phyloP scores from a whole-genome alignment of 2,329 filamentous ascomycete species.

The Ophiostoma ulmi region DNA sequence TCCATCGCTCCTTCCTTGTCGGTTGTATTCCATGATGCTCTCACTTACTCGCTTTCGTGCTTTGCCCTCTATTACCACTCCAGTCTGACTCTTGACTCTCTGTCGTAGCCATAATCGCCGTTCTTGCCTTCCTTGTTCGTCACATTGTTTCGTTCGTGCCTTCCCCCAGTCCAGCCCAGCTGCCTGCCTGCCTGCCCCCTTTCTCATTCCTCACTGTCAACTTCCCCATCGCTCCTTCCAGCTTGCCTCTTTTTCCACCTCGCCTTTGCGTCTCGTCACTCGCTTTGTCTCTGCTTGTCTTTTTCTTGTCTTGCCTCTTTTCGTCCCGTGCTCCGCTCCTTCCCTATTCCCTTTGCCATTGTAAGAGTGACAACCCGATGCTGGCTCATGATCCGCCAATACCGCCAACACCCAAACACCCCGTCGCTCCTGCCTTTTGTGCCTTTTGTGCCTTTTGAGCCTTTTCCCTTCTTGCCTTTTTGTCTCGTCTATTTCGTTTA shows the following conservation, averaged over 20 bases:
- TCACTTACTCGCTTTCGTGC: not conserved
- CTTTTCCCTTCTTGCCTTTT: not conserved
- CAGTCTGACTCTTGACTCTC: not conserved
- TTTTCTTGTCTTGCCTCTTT: constrained; percentile 10
- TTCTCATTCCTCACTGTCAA: not conserved
- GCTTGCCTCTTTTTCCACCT: constrained; percentile 31
- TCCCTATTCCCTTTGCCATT: not conserved
- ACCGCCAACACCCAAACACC: constrained; percentile 5
- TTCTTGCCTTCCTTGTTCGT: constrained; percentile 13
- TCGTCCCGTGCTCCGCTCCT: constrained; percentile 23
- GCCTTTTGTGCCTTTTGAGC: not conserved
- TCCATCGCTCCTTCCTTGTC: constrained; percentile 10
- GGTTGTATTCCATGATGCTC: constrained; percentile 12
- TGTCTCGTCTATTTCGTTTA: constrained; percentile 11
- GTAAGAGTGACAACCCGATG: constrained; percentile 13
- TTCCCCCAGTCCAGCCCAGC: constrained; percentile 24
- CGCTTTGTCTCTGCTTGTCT: constrained; percentile 29
- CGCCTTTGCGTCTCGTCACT: constrained; percentile 29
- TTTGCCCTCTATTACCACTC: not conserved
- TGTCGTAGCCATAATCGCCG: not conserved
- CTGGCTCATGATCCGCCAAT: not conserved
- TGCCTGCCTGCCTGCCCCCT: constrained; percentile 20
- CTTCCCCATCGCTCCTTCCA: constrained; percentile 16
- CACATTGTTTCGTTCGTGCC: constrained; percentile 13
- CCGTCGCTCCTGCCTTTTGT: constrained; percentile 17